Evolutionary conservation across 2,329 filamentous ascomycete species (phyloP).

Genomic region (Cladophialophora bantiana): DNA sequence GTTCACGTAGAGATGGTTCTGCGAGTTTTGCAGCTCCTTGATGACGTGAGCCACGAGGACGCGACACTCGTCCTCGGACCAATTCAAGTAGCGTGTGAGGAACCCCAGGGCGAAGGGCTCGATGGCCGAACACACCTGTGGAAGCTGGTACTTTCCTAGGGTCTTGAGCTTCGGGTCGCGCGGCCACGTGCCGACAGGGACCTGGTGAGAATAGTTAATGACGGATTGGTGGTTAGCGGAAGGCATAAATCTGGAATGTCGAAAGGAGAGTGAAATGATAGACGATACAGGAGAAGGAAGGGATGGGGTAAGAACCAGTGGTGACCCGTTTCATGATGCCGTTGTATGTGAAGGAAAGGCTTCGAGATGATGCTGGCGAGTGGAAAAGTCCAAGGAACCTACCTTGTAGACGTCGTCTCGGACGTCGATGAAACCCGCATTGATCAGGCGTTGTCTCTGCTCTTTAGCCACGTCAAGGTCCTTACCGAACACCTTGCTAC

Average conservation of each 20-base stretch:
- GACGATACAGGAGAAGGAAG: constrained; percentile 19
- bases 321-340: too few relatives aligned
- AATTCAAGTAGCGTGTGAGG: constrained; percentile 46
- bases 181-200: constrained; percentile 44
- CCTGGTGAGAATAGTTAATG: background rate
- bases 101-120: constrained; percentile 49
- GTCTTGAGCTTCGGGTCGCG: constrained; percentile 49
- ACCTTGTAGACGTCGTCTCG: constrained; percentile 56
- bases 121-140: constrained; percentile 45
- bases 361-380: too few relatives aligned
- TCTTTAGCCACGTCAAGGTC: constrained; percentile 46
- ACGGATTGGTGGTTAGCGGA: too few relatives aligned
- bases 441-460: constrained; percentile 41
- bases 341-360: too few relatives aligned
- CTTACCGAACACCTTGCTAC: constrained; percentile 46
- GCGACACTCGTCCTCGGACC: constrained; percentile 40
- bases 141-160: constrained; percentile 46
- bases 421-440: constrained; percentile 63
- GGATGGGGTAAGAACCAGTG: background rate
- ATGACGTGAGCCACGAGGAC: constrained; percentile 38
- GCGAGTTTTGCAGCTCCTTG: constrained; percentile 37
- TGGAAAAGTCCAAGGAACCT: background rate
- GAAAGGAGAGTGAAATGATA: constrained; percentile 19
- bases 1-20: constrained; percentile 30
- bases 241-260: too few relatives aligned